A percentile compares a stretch with the other conserved stretches of the same genome.
Conservation (phyloP, 2,329 filamentous ascomycete species). For the Mollisiaceae sp. region DNA sequence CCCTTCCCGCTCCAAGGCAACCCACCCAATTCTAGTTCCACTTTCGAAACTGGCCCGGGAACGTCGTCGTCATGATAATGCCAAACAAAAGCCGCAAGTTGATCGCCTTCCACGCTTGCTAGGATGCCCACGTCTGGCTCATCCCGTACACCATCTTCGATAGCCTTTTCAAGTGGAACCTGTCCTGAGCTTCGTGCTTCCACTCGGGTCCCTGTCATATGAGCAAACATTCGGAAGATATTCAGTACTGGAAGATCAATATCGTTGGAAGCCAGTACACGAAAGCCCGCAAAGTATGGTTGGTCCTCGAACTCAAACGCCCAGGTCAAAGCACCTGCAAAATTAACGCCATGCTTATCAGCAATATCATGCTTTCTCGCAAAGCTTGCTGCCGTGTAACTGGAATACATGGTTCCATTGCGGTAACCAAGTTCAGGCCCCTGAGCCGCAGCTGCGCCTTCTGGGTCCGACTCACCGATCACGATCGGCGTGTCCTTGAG, state of each 20-base stretch:
- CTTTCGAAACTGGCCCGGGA: neutral
- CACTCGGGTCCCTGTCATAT: neutral
- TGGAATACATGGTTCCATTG: neutral
- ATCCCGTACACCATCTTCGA: neutral
- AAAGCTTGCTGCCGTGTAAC: neutral
- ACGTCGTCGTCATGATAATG: neutral
- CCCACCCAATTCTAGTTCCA: neutral
- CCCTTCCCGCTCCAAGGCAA: neutral
- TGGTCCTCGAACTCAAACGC: conserved; percentile 2
- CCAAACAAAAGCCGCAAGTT: neutral
- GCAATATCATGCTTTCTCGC: neutral
- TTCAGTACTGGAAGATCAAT: neutral
- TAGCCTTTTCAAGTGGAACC: neutral
- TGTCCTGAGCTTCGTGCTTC: neutral
- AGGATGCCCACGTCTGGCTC: neutral
- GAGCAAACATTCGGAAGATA: neutral
- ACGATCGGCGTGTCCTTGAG: neutral
- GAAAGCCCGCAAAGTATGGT: conserved; percentile 36
- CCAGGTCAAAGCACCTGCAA: neutral
- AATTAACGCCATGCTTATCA: neutral
- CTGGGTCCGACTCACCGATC: conserved; percentile 4
- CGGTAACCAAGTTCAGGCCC: neutral
- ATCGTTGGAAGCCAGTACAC: conserved; percentile 38
- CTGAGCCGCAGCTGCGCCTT: neutral
- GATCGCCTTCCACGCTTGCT: neutral